Conservation (phyloP, 305 asterid genomes). For the Fraxinus latifolia region DNA sequence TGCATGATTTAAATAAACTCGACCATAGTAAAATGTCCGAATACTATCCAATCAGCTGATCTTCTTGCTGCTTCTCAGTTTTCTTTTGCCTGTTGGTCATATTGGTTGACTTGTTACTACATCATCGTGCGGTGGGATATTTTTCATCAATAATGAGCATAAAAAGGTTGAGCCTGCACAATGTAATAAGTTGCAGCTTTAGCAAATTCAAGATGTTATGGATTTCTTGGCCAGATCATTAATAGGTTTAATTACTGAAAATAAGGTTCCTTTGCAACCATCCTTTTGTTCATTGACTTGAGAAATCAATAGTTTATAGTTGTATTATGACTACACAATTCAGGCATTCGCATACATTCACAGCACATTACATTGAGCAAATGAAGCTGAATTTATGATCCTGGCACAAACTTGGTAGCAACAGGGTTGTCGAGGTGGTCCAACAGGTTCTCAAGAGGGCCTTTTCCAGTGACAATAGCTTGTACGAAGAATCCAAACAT, state of each 20-base stretch:
- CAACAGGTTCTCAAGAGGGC: conserved; percentile 61
- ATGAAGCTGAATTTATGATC: not conserved
- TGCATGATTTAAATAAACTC: not conserved
- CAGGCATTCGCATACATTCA: not conserved
- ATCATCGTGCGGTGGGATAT: not conserved
- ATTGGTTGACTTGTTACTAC: not conserved
- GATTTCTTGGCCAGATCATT: not conserved
- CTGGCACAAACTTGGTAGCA: not conserved
- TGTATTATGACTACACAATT: not conserved
- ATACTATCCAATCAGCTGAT: not conserved
- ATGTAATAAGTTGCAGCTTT: not conserved
- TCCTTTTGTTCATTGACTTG: conserved; percentile 10
- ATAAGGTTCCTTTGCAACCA: not conserved
- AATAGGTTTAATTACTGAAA: not conserved
- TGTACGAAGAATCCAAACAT: conserved; percentile 68
- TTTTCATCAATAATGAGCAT: not conserved
- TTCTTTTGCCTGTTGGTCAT: not conserved
- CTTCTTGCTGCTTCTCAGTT: not conserved
- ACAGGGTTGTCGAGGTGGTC: conserved; percentile 59
- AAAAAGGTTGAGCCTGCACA: not conserved
- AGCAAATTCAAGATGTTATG: not conserved
- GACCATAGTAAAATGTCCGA: not conserved
- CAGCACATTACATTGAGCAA: not conserved
- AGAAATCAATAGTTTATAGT: not conserved
- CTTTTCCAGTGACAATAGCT: conserved; percentile 62